Conservation (phyloP, 1,139 yeast species). For the Scheffersomyces parashehatae region DNA sequence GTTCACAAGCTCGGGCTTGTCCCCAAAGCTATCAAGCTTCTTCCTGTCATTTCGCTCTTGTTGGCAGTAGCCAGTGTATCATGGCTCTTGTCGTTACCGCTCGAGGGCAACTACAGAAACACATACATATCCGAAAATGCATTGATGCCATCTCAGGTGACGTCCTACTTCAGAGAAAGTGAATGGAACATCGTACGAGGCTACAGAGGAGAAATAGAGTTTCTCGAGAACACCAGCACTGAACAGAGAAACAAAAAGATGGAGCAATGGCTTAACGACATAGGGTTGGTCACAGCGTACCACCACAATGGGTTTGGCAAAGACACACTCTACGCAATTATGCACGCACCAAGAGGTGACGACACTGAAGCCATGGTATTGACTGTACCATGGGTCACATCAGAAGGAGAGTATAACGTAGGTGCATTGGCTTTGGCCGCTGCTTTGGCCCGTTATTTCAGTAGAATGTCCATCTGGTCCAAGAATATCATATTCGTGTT, state of each 20-base stretch:
- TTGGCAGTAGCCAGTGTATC: slow-evolving; percentile 60
- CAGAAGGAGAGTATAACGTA: slow-evolving; percentile 61
- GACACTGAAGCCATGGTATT: slow-evolving; percentile 94
- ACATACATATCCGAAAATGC: slow-evolving; percentile 96
- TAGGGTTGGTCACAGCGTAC: slow-evolving; percentile 70
- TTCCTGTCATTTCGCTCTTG: slow-evolving; percentile 66
- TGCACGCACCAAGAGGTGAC: slow-evolving; percentile 94
- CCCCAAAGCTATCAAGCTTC: slow-evolving; percentile 52
- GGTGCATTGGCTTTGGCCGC: slow-evolving; percentile 80
- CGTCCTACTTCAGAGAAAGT: slow-evolving; percentile 86
- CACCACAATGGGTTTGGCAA: slow-evolving; percentile 31
- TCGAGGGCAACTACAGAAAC: slow-evolving; percentile 76
- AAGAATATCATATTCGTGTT: slow-evolving; percentile 87
- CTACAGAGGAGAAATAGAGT: slow-evolving; percentile 60
- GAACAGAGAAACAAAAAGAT: slow-evolving; percentile 47
- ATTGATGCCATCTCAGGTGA: slow-evolving; percentile 93
- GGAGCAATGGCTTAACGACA: slow-evolving; percentile 61
- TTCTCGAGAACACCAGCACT: slow-evolving; percentile 33
- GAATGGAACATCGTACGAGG: slow-evolving; percentile 95
- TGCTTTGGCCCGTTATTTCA: slow-evolving; percentile 76
- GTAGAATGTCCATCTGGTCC: slow-evolving; percentile 91
- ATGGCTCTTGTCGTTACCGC: slow-evolving; percentile 73
- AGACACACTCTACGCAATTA: slow-evolving; percentile 72
- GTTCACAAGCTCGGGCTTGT: slow-evolving; percentile 59
- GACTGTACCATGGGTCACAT: slow-evolving; percentile 79